Conservation (phyloP, 768 basidiomycete genomes). For the Mycena rosella region DNA sequence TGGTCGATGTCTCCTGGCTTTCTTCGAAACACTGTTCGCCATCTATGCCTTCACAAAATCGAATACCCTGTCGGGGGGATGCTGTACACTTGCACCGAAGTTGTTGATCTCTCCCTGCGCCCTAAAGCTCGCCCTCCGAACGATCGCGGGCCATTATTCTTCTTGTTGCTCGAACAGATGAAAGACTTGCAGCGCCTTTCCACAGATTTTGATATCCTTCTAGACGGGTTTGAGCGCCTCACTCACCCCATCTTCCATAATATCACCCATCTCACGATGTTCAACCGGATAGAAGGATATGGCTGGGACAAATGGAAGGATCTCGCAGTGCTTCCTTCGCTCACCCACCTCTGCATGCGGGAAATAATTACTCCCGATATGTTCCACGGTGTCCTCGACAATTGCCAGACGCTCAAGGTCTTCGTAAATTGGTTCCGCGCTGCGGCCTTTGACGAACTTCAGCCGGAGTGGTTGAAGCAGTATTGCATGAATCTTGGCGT, state of each 20-base stretch:
- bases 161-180: background rate
- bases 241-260: background rate
- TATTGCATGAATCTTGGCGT: background rate
- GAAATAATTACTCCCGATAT: background rate
- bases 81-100: background rate
- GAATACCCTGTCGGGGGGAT: background rate
- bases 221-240: background rate
- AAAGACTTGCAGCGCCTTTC: background rate
- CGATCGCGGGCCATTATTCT: no score
- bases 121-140: no score
- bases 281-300: background rate
- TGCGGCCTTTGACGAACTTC: background rate
- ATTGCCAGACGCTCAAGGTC: background rate
- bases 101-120: background rate
- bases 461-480: background rate
- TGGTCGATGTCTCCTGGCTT: background rate
- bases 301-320: slow-evolving; percentile 5
- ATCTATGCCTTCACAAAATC: background rate
- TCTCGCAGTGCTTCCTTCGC: background rate
- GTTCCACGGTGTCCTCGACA: background rate
- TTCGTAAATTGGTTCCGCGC: background rate
- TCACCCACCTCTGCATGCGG: slow-evolving; percentile 12
- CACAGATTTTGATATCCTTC: background rate
- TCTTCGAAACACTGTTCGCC: background rate
- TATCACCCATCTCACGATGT: slow-evolving; percentile 19